Evolutionary conservation across 2,329 filamentous ascomycete species (phyloP), one percentile per base, ranked within the genome.

Genomic region (Colletotrichum abscissum): DNA sequence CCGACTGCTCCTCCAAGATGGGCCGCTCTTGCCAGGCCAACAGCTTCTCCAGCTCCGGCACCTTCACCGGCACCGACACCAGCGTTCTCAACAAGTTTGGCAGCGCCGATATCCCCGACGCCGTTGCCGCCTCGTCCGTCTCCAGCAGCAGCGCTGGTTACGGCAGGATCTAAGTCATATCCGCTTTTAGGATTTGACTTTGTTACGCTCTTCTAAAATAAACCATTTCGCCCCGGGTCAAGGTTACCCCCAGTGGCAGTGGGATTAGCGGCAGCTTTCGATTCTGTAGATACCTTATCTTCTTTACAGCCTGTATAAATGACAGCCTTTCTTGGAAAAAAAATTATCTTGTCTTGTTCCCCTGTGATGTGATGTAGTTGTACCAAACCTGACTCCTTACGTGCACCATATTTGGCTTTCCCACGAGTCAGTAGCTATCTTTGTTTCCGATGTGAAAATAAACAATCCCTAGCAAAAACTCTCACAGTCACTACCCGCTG

Each of bases 1-100:
- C 73, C 46, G 78, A 78, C 57, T 90, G 88, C 83, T 77, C 78
- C 28, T 73, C 82, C 22, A 79, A 81, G 74, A 83, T 91, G 5
- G 87, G 88, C 73, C 88, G 83, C 72, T 79, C 77, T 63, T 91
- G 89, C 80, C 78, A 87, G 81, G 14, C 82, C 69, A 91, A 91
- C 80, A 83, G 82, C 59, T 86, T 85, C 75, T 82, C 82, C 62
- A 80, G 76, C 78, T 85, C 83, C 4, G 83, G 82, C 24, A 77
- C 77, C 52, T 81, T 87, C 69, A 75, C 69, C 49, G 80, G 83
- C 68, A 78, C 81, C 19, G 86, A 88, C 77, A 84, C 85, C 16
- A 80, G 78, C 63, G 87, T 91, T 81, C 77, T 91, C 65, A 65
- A 75, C 70, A 84, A 87, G 76, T 90, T 90, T 76, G 88, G 88